These are phyloP conservation scores for Ogataea thermomethanolica DNA, from an alignment of 805 yeast species.

Conservation along the genomic window DNA sequence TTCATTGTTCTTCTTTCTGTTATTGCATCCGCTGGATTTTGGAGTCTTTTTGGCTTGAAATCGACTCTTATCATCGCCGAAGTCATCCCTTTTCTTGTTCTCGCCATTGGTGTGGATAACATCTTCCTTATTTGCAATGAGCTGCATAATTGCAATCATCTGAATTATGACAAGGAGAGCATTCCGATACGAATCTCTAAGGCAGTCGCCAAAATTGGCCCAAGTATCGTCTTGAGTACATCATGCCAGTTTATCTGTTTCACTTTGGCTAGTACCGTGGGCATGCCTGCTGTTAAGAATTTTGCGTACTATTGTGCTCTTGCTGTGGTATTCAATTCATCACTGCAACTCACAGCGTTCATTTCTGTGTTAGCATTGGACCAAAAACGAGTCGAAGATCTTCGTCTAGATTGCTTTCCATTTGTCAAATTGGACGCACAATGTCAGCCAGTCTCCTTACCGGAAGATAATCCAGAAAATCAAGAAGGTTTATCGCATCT, in stretches of 20 bases:
- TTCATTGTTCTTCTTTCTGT: constrained; percentile 79
- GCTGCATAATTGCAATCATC: constrained; percentile 49
- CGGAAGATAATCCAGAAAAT: constrained; percentile 10
- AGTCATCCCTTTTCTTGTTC: constrained; percentile 87
- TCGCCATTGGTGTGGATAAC: constrained; percentile 96
- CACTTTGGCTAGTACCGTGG: constrained; percentile 69
- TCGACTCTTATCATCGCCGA: constrained; percentile 93
- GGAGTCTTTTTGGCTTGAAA: constrained; percentile 71
- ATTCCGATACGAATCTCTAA: constrained; percentile 58
- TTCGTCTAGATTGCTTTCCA: constrained; percentile 60
- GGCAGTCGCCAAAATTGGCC: constrained; percentile 75
- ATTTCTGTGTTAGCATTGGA: constrained; percentile 68
- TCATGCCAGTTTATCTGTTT: constrained; percentile 78
- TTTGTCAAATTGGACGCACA: constrained; percentile 38
- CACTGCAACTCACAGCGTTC: constrained; percentile 79
- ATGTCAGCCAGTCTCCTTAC: constrained; percentile 10
- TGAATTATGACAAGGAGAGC: constrained; percentile 36
- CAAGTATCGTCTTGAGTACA: constrained; percentile 78
- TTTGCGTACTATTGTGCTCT: constrained; percentile 90
- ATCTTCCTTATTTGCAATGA: constrained; percentile 85
- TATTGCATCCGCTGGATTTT: constrained; percentile 75
- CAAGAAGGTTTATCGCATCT: constrained; percentile 24
- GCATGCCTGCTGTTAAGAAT: constrained; percentile 95
- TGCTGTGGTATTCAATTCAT: constrained; percentile 72
- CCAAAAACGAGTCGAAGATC: constrained; percentile 55